Evolutionary conservation across 768 basidiomycete genomes (phyloP), one percentile per base, ranked within the genome.

Genomic region (Pilatotrama ljubarskyi): DNA sequence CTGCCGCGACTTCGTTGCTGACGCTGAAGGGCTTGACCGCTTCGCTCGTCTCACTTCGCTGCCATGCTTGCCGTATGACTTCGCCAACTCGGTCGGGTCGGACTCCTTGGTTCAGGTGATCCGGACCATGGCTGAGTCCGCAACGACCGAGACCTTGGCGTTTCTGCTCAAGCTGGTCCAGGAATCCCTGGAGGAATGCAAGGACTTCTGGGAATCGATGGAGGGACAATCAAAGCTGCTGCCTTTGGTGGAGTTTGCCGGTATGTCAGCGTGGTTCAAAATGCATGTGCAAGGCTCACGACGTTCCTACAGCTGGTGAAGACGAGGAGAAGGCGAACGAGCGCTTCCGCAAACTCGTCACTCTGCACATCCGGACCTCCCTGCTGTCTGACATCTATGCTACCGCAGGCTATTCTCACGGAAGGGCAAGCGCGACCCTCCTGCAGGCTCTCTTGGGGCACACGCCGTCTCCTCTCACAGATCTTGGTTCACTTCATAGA

Each of bases 51-150:
- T 98, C 41, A 87, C 95, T 32, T 83, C 84, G 18, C 78, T 95
- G 29, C 91, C 95, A 13, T 95, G 91, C 70, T 78, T 95, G 26
- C 95, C 97, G 0, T 91, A 90, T 60, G 90, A 95, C 70, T 95
- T 91, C 69, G 87, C 89, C 17, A 88, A 87, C 65, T 90, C 91
- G 55, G 84, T 89, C 29, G 86, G 90, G 2, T 93, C 93, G 24
- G 90, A 92, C 69, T 90, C 93, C 0, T 82, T 97, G 69, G 88
- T 94, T 14, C 89, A 92, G 70, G 89, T 95, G 49, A 85, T 96
- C 74, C 85, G 93, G 11, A 90, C 91, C 10, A 87, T 98, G 82
- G 87, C 88, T 11, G 95, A 98, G 68, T 87, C 88, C 32, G 83
- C 90, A n/a, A 86, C 90, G 0, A 83, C 78, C 56, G 88, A 90